Percentiles rank a stretch among this genome's conserved stretches.
Evolutionary conservation across 768 basidiomycete species (phyloP).

Genomic region (Terana coerulea): DNA sequence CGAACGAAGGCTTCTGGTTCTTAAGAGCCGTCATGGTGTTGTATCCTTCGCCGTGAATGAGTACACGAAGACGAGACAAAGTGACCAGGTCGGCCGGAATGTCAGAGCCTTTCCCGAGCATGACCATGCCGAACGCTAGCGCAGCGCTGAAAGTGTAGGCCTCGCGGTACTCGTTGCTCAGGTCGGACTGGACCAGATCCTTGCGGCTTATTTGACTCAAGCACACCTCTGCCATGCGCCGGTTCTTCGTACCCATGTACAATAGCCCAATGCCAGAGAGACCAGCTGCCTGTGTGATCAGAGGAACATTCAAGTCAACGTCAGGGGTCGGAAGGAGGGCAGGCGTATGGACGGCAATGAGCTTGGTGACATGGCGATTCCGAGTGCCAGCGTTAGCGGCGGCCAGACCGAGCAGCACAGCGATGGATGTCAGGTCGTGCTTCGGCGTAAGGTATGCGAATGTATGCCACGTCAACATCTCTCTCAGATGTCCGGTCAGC

Average conservation of each 20-base stretch:
- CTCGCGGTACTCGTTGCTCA: constrained; percentile 86
- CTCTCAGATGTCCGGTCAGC: constrained; percentile 84
- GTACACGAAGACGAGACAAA: constrained; percentile 62
- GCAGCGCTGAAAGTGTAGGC: constrained; percentile 88
- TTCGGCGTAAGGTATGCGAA: constrained; percentile 94
- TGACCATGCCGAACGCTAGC: constrained; percentile 93
- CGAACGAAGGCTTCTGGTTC: constrained; percentile 51
- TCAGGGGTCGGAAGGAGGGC: constrained; percentile 85
- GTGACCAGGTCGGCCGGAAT: constrained; percentile 75
- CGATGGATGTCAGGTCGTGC: constrained; percentile 93
- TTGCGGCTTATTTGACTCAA: constrained; percentile 76
- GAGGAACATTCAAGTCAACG: constrained; percentile 85
- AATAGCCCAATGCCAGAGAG: constrained; percentile 85
- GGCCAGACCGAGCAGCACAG: constrained; percentile 87
- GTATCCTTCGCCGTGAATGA: constrained; percentile 71
- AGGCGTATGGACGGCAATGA: constrained; percentile 90
- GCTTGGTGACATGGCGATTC: constrained; percentile 84
- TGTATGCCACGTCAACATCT: constrained; percentile 92
- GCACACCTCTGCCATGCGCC: constrained; percentile 91
- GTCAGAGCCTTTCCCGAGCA: constrained; percentile 82
- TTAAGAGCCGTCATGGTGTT: constrained; percentile 30
- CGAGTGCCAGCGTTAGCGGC: constrained; percentile 85
- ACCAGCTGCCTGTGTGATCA: constrained; percentile 87
- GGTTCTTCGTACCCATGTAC: constrained; percentile 82
- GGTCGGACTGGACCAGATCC: constrained; percentile 76